Percentiles rank a stretch among this genome's conserved stretches.
phyloP scores from a whole-genome alignment of 176 grass and related monocot genomes.

The Zoysia japonica region DNA sequence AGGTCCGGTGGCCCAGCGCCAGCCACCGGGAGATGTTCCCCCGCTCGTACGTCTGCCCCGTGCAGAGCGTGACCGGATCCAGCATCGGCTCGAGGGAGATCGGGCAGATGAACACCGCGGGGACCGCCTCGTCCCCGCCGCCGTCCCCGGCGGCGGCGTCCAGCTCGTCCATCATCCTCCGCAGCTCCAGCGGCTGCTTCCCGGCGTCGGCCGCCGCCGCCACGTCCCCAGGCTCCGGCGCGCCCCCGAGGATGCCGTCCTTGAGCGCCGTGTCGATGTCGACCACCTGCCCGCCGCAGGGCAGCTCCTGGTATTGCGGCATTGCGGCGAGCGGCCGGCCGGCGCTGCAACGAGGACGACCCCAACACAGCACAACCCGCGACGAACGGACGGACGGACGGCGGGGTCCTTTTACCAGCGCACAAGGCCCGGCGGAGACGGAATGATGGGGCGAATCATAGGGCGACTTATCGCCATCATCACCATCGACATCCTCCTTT shows the following conservation, averaged over 20 bases:
- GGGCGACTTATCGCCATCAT: constrained; percentile 51
- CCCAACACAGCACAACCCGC: neutral
- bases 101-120: constrained; percentile 94
- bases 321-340: constrained; percentile 35
- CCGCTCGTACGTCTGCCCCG: constrained; percentile 97
- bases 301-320: constrained; percentile 82
- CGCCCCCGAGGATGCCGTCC: constrained; percentile 80
- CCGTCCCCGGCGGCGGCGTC: constrained; percentile 55
- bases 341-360: neutral
- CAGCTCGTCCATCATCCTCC: constrained; percentile 93
- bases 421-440: constrained; percentile 26
- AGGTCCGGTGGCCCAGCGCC: constrained; percentile 81
- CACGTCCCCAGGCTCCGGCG: constrained; percentile 35
- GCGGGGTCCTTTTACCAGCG: constrained; percentile 35
- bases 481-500: constrained; percentile 37
- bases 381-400: constrained; percentile 7
- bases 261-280: constrained; percentile 96
- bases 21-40: constrained; percentile 83
- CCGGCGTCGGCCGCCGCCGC: constrained; percentile 33
- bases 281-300: constrained; percentile 84
- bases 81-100: constrained; percentile 98
- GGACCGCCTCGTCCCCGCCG: constrained; percentile 65
- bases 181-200: constrained; percentile 64
- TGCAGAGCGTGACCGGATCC: constrained; percentile 98
- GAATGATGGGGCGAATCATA: constrained; percentile 59